Evolutionary conservation across 495 filamentous ascomycete genomes (phyloP), one percentile per base, ranked within the genome.

Genomic region (Xylaria grammica): DNA sequence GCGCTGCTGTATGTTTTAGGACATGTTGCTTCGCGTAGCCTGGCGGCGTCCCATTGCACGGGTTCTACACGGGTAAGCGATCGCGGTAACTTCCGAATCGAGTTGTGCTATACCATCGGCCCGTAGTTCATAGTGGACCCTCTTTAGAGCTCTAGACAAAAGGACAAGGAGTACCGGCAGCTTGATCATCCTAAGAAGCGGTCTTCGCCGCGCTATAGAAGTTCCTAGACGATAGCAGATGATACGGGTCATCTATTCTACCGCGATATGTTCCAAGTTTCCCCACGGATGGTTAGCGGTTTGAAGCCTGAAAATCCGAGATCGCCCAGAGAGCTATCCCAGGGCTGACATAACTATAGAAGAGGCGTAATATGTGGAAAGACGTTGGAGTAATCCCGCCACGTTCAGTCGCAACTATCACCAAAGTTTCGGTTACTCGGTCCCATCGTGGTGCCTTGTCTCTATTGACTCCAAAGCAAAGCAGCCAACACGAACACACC

Each of bases 181-280:
- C 44, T 60, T 29, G 57, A 60, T 60, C 44, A 29, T n/a, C 49
- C 45, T 44, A 38, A 30, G 57, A 50, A 36, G 44, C 19, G 57
- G 44, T 10, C 29, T 26, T 59, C n/a, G 20, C 56, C n/a, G 19
- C 26, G 29, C 38, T 30, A 52, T 32, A 8, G 34, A 11, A 52
- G 22, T 29, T 30, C 20, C 34, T 8, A 46, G 13, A 42, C 13
- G 5, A 42, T 42, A 8, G 13, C 4, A 19, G 27, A 20, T 15
- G 46, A 26, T 52, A 36, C 58, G 58, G 58, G 58, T 61, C 58
- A 61, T 50, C 42, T 48, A 52, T 61, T 46, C 34, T 32, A 53
- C 49, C 46, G 60, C 13, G 8, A 36, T 13, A 13, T 15, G 26
- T 62, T 29, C 60, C 49, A 40, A 42, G 36, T 19, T 29, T 30